phyloP scores from a whole-genome alignment of 169 alveolate species.

The Eimeria acervulina region DNA sequence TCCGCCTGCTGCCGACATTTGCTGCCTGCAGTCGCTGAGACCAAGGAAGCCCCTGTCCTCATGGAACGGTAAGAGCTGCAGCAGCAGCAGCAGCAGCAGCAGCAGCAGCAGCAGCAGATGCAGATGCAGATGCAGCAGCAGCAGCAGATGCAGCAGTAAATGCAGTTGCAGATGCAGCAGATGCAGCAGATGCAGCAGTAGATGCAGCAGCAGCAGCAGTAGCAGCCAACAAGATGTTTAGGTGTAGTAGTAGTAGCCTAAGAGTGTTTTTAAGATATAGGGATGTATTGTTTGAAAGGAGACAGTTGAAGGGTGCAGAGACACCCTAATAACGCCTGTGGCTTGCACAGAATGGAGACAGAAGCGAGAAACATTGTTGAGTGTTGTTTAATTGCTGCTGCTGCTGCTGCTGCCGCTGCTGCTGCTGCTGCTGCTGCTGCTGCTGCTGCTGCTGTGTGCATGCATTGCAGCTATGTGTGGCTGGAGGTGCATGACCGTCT shows the following conservation, averaged over 20 bases:
- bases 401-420: not conserved
- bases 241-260: not conserved
- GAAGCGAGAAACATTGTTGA: no score
- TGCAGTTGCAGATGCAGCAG: not conserved
- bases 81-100: not conserved
- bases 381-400: not conserved
- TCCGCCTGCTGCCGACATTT: conserved; percentile 46
- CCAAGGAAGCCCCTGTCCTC: conserved; percentile 18
- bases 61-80: conserved; percentile 41
- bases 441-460: not conserved
- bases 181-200: conserved; percentile 13
- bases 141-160: not conserved
- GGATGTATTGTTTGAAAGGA: no score
- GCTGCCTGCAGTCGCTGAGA: not conserved
- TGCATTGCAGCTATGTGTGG: conserved; percentile 59
- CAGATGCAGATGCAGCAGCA: conserved; percentile 1
- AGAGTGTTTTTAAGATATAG: not conserved
- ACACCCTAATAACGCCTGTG: no score
- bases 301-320: no score
- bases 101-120: not conserved
- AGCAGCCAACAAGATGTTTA: not conserved
- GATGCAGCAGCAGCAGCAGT: not conserved
- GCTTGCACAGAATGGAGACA: not conserved
- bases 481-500: conserved; percentile 53
- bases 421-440: conserved; percentile 40